Conservation (phyloP, 2,329 filamentous ascomycete species). For the Claviceps lovelessii region DNA sequence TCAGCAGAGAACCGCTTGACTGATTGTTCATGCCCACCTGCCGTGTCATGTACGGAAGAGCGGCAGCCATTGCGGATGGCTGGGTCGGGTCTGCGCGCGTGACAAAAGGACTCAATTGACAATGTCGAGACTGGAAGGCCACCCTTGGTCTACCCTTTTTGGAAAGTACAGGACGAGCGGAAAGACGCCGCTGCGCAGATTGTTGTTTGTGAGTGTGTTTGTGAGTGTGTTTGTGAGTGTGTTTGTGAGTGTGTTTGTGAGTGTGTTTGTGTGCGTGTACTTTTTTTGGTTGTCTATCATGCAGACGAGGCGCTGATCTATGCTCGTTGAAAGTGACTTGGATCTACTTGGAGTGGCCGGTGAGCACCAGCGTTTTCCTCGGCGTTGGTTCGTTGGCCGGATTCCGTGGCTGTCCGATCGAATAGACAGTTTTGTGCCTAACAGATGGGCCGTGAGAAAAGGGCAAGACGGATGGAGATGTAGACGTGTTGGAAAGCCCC, state of each 20-base stretch:
- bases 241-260: too few species aligned
- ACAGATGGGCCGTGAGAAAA: not conserved
- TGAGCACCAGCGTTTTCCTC: not conserved
- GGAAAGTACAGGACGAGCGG: not conserved
- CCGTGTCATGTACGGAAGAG: conserved; percentile 29
- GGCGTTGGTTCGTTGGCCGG: not conserved
- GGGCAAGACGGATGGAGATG: not conserved
- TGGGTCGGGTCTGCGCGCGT: not conserved
- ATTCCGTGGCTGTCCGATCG: conserved; percentile 2
- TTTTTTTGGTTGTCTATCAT: not conserved
- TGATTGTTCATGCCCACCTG: conserved; percentile 21
- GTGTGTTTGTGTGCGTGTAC: too few species aligned
- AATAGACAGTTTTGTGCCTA: not conserved
- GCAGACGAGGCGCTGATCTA: not conserved
- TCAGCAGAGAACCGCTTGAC: conserved; percentile 18
- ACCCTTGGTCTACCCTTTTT: not conserved
- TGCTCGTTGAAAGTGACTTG: not conserved
- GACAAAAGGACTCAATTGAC: not conserved
- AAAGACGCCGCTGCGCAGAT: not conserved
- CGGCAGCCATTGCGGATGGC: conserved; percentile 23
- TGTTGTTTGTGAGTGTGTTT: not conserved
- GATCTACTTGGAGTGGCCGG: not conserved
- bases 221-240: too few species aligned
- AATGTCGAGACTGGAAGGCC: not conserved
- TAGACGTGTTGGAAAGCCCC: not conserved